Base-by-base conservation (phyloP, 805 yeast species). In the Metschnikowia santaceciliae region DNA sequence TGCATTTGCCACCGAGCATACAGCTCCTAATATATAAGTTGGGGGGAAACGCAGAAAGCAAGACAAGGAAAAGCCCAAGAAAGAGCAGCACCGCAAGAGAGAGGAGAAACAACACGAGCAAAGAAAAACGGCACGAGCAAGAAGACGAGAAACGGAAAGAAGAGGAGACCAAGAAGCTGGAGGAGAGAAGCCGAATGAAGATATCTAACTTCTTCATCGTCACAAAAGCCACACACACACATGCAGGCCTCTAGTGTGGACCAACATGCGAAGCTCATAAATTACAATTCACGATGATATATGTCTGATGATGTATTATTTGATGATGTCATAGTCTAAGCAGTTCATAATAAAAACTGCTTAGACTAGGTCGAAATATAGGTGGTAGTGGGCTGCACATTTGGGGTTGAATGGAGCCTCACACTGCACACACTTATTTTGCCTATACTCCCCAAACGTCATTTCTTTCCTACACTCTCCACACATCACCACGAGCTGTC, bases 161-260 rank as follows among this genome's bases (percentile, higher is more conserved):
- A 15, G 71, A 67, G 44, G 73, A 69, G 42, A 65, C 61, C 56
- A 58, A 53, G 38, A 61, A 57, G 48, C 74, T 69, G 50, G 73
- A 69, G 46, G 68, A 64, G 15, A 61, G 65, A 38, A 69, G 64
- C 40, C 77, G 72, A 51, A 68, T 64, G 70, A 67, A 67, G 39
- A 72, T 73, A 40, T 69, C 75, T 1, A 68, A 64, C 22, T 74
- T 72, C 48, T 73, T 74, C 49, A 19, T 57, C 6, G 50, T 51
- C 39, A 54, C 48, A 32, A 54, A 42, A 34, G 47, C 48, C 23
- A 19, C 49, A 13, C 23, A 19, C 49, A 13, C 32, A 39, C 19
- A 49, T 15, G 23, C 32, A 30, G 36, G 32, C 38, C 43, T 19
- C 49, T 20, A 23, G 40, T 15, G 37, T 20, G 8, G 37, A 8